Percentiles rank a stretch among this genome's conserved stretches.
Conservation (phyloP, 257 asterid genomes). For the Pogostemon cablin region DNA sequence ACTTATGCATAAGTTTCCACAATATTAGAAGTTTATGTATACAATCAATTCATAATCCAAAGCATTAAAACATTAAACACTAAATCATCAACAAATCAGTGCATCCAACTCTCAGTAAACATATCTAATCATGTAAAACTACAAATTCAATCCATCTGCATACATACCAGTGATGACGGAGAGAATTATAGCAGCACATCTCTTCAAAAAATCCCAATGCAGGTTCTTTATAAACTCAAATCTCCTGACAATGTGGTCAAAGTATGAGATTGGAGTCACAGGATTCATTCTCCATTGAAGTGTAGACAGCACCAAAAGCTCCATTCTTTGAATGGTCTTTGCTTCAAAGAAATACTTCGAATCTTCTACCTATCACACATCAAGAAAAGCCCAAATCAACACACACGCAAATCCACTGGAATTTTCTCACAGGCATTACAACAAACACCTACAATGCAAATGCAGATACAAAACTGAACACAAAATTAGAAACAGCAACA, state of each 20-base stretch:
- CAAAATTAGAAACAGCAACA: conserved; percentile 21
- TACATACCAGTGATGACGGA: conserved; percentile 64
- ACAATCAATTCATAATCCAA: not conserved
- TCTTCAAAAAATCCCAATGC: conserved; percentile 63
- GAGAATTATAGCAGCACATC: conserved; percentile 66
- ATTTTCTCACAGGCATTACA: conserved; percentile 30
- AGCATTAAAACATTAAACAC: not conserved
- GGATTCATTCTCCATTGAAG: conserved; percentile 86
- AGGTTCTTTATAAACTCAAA: conserved; percentile 51
- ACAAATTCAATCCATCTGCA: too few species aligned
- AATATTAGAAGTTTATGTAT: conserved; percentile 3
- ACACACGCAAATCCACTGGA: not conserved
- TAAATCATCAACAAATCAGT: conserved; percentile 1
- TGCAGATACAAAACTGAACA: not conserved
- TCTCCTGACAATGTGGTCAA: conserved; percentile 87
- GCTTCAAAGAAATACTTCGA: conserved; percentile 76
- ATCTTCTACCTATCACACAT: conserved; percentile 59
- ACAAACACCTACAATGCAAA: conserved; percentile 41
- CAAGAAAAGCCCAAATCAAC: conserved; percentile 30
- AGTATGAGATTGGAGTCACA: conserved; percentile 78
- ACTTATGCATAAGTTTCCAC: conserved; percentile 13
- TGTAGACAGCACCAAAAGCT: conserved; percentile 72
- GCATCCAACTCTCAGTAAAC: not conserved
- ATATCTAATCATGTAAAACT: too few species aligned
- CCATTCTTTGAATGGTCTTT: conserved; percentile 89